Evolutionary conservation across 2,329 filamentous ascomycete genomes (phyloP).

Genomic region (Colletotrichum tofieldiae): DNA sequence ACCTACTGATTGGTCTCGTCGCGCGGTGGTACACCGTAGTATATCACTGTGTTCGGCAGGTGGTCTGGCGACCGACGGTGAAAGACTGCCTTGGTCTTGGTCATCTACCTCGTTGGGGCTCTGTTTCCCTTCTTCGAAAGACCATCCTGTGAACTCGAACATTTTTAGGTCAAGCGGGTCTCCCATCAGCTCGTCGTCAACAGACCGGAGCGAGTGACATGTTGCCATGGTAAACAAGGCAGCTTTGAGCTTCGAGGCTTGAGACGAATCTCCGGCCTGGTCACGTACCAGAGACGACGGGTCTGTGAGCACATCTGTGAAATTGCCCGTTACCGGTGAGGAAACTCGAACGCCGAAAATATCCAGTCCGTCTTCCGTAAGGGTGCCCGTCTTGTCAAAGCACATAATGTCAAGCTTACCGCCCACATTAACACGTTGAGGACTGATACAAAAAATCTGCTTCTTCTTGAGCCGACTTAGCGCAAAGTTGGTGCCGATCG

Average conservation of each 20-base stretch:
- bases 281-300: constrained; percentile 69
- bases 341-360: constrained; percentile 90
- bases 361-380: constrained; percentile 96
- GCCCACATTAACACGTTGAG: constrained; percentile 95
- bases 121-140: constrained; percentile 89
- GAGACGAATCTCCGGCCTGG: constrained; percentile 12
- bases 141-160: constrained; percentile 97
- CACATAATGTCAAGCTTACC: constrained; percentile 97
- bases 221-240: constrained; percentile 97
- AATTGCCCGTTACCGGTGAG: constrained; percentile 72
- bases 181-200: constrained; percentile 91
- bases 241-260: constrained; percentile 60
- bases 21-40: constrained; percentile 45
- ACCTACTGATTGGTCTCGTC: constrained; percentile 49
- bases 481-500: constrained; percentile 97
- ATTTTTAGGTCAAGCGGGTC: constrained; percentile 98
- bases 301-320: constrained; percentile 83
- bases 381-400: constrained; percentile 98
- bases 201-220: constrained; percentile 89
- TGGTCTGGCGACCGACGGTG: constrained; percentile 91
- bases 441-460: constrained; percentile 97
- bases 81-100: constrained; percentile 82
- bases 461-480: constrained; percentile 88
- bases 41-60: constrained; percentile 64
- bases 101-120: constrained; percentile 75